A percentile compares a stretch with the other conserved stretches of the same genome.
Evolutionary conservation across 2,329 filamentous ascomycete species (phyloP).

Genomic region (Colletotrichum higginsianum): DNA sequence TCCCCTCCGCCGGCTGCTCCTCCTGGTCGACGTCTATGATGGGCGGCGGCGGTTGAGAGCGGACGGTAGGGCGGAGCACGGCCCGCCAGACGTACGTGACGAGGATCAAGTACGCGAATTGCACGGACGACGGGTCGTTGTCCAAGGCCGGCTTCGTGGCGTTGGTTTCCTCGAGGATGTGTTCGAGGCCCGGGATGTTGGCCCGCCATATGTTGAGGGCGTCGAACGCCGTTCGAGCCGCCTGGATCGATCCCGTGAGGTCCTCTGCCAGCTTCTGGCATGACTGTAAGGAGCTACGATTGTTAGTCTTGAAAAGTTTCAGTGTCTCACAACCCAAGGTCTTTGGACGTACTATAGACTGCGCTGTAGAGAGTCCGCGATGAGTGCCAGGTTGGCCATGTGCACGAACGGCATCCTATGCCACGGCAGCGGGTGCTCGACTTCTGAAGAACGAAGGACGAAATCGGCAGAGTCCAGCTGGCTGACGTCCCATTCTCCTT

Average conservation of each 20-base stretch:
- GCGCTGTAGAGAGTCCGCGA: background rate
- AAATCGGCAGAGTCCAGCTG: background rate
- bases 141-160: background rate
- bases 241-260: no score
- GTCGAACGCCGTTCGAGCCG: background rate
- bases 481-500: constrained; percentile 49
- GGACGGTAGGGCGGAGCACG: background rate
- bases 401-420: background rate
- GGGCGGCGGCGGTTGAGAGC: background rate
- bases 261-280: constrained; percentile 9
- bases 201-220: background rate
- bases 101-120: background rate
- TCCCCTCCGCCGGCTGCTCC: background rate
- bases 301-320: background rate
- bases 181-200: background rate
- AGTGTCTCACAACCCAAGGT: fast-evolving
- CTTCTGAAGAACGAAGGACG: background rate
- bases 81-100: constrained; percentile 14
- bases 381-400: background rate
- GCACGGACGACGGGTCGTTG: background rate
- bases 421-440: background rate
- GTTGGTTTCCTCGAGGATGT: background rate
- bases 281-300: background rate
- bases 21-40: constrained; percentile 10
- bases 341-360: background rate